A percentile compares a stretch with the other conserved stretches of the same genome.
Evolutionary conservation across 192 early-diverging fungal species (phyloP).

Genomic region (Radiomyces spectabilis): DNA sequence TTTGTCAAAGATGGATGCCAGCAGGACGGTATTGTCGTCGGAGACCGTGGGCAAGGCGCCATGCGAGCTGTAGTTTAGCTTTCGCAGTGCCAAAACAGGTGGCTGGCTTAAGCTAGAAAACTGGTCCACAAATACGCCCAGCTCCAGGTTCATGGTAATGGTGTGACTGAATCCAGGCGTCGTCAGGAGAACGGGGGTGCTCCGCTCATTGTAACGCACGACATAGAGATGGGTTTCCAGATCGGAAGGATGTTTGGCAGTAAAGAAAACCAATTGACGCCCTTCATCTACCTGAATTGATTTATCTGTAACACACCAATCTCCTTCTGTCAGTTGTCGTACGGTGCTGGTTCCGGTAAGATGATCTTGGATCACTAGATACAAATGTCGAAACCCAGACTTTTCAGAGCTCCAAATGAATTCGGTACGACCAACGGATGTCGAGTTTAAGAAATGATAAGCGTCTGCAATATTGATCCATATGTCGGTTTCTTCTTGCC

Average conservation of each 20-base stretch:
- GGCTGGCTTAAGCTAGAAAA: constrained; percentile 40
- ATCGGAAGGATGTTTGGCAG: constrained; percentile 45
- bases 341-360: constrained; percentile 6
- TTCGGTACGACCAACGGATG: constrained; percentile 3
- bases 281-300: constrained; percentile 44
- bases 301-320: constrained; percentile 53
- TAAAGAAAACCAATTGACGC: constrained; percentile 52
- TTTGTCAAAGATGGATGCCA: no score
- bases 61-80: constrained; percentile 10
- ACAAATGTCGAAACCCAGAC: constrained; percentile 53
- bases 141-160: constrained; percentile 26
- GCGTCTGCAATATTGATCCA: constrained; percentile 60
- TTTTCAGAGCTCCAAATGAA: constrained; percentile 51
- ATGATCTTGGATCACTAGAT: constrained; percentile 28
- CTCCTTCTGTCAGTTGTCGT: constrained; percentile 43
- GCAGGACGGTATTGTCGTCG: background rate
- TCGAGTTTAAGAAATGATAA: constrained; percentile 18
- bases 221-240: constrained; percentile 61
- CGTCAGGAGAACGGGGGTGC: constrained; percentile 26
- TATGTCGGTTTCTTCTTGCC: constrained; percentile 38
- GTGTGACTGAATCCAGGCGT: constrained; percentile 43
- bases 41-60: background rate
- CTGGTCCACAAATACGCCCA: constrained; percentile 36
- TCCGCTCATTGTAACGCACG: background rate
- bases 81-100: constrained; percentile 26